Conservation (phyloP, 2,329 filamentous ascomycete species). For the Sclerotinia trifoliorum region DNA sequence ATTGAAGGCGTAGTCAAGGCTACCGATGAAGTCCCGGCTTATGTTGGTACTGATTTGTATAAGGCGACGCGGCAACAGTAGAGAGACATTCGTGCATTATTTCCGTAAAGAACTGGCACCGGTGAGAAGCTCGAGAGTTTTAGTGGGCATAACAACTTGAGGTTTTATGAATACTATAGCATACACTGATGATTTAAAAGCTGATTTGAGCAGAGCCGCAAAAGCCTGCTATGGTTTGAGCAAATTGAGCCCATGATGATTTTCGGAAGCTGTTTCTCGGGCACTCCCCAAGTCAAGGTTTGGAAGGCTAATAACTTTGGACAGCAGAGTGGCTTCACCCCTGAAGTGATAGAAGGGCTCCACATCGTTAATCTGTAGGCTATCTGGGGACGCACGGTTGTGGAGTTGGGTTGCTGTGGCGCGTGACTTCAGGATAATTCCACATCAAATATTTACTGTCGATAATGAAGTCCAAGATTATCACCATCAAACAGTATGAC, state of each 20-base stretch:
- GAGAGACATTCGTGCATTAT: no score
- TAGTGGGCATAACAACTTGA: no score
- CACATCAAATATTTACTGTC: neutral
- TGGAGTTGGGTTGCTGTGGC: neutral
- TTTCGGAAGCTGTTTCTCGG: neutral
- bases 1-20: no score
- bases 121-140: no score
- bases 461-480: neutral
- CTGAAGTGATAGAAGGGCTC: neutral
- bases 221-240: neutral
- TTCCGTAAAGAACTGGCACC: no score
- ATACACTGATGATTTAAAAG: no score
- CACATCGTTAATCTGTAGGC: neutral
- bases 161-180: no score
- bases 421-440: neutral
- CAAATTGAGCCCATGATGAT: neutral
- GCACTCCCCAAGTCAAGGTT: no score
- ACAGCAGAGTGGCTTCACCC: neutral
- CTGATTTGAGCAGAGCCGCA: neutral
- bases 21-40: no score
- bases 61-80: no score
- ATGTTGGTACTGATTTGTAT: no score
- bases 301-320: no score
- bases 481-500: neutral
- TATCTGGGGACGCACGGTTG: conserved; percentile 1